These are phyloP conservation scores for Mycena belliarum DNA, from an alignment of 768 basidiomycete genomes.

Conservation along the genomic window DNA sequence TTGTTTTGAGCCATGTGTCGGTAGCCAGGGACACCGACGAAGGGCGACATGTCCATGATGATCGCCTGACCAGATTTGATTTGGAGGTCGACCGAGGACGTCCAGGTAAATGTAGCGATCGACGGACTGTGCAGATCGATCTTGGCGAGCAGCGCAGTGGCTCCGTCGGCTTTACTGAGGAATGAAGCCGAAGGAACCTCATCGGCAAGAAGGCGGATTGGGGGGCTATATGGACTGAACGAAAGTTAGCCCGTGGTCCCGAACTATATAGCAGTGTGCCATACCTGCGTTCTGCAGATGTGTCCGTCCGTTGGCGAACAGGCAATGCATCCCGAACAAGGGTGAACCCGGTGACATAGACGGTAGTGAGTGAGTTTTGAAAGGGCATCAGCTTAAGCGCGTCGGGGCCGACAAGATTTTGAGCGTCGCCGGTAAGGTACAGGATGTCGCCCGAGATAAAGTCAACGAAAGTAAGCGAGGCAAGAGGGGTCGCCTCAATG, in stretches of 20 bases:
- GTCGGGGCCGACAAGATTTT: constrained; percentile 46
- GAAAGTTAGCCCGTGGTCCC: constrained; percentile 16
- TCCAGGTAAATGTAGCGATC: constrained; percentile 59
- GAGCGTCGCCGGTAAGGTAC: constrained; percentile 61
- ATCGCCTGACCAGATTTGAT: constrained; percentile 53
- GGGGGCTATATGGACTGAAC: constrained; percentile 59
- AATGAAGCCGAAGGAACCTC: constrained; percentile 35
- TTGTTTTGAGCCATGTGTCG: constrained; percentile 52
- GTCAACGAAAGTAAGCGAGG: constrained; percentile 56
- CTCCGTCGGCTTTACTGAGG: constrained; percentile 29
- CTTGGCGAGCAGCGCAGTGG: constrained; percentile 37
- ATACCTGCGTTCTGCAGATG: constrained; percentile 27
- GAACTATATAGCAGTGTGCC: neutral
- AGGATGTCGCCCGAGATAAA: constrained; percentile 57
- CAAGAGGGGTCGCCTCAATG: constrained; percentile 55
- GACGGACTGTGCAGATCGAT: constrained; percentile 46
- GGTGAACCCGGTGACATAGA: constrained; percentile 53
- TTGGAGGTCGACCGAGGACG: constrained; percentile 31
- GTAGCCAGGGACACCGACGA: constrained; percentile 49
- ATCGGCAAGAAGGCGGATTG: constrained; percentile 51
- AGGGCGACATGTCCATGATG: constrained; percentile 52
- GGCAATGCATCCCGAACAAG: constrained; percentile 58
- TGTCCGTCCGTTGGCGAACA: constrained; percentile 42
- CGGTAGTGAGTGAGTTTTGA: constrained; percentile 48
- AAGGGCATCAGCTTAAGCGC: constrained; percentile 58